These are phyloP conservation scores for Chenopodium berlandieri DNA, from an alignment of 148 eudicot species.

Conservation along the genomic window DNA sequence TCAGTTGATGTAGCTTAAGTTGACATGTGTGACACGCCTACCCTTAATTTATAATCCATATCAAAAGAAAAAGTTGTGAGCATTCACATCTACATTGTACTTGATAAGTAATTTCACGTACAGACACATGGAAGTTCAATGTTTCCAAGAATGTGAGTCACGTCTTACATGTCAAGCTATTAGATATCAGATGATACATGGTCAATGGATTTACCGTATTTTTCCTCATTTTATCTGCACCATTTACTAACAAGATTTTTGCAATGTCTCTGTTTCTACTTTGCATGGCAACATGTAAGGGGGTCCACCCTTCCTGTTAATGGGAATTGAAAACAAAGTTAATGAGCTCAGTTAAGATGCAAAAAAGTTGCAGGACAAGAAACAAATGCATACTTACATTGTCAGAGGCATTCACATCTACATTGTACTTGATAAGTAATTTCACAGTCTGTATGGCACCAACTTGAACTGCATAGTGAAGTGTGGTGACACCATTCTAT, in stretches of 20 bases:
- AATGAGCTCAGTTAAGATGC: constrained; percentile 2
- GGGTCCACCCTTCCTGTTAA: constrained; percentile 92
- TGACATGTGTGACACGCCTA: no score
- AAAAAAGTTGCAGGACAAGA: constrained; percentile 5
- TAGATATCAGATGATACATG: background rate
- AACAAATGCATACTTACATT: constrained; percentile 43
- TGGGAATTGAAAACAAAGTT: constrained; percentile 3
- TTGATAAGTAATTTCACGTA: constrained; percentile 62
- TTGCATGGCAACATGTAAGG: constrained; percentile 91
- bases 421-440: constrained; percentile 72
- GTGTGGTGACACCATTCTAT: constrained; percentile 86
- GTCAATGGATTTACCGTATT: constrained; percentile 51
- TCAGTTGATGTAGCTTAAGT: no score
- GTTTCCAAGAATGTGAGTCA: background rate
- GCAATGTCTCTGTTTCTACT: constrained; percentile 80
- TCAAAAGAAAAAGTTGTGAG: background rate
- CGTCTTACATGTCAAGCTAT: background rate
- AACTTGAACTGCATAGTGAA: constrained; percentile 96
- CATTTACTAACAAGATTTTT: constrained; percentile 72
- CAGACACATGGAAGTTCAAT: no score
- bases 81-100: constrained; percentile 68
- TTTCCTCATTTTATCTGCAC: constrained; percentile 76
- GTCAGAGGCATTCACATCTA: constrained; percentile 70
- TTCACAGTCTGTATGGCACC: constrained; percentile 95
- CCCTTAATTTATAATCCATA: no score